phyloP scores from a whole-genome alignment of 805 yeast genomes.

The Barnettozyma sucrosica region DNA sequence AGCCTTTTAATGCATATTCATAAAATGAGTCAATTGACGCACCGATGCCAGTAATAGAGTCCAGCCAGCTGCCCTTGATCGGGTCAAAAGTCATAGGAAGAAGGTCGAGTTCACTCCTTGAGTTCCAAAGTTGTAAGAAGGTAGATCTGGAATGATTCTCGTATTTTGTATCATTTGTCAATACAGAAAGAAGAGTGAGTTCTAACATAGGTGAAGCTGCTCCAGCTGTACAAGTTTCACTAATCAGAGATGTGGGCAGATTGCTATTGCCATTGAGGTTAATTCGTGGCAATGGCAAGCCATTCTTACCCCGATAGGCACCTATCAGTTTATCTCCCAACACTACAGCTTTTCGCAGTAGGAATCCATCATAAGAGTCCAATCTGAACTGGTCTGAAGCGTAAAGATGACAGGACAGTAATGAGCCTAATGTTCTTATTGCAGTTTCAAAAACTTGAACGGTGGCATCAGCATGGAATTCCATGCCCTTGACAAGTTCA shows the following conservation, averaged over 20 bases:
- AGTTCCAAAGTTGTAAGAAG: conserved; percentile 64
- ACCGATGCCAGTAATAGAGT: conserved; percentile 71
- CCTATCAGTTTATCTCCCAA: conserved; percentile 66
- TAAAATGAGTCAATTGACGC: conserved; percentile 90
- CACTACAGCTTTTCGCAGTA: conserved; percentile 67
- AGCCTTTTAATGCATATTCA: conserved; percentile 78
- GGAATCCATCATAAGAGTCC: conserved; percentile 58
- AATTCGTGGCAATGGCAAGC: conserved; percentile 76
- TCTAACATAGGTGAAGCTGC: conserved; percentile 81
- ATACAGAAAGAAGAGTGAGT: conserved; percentile 63
- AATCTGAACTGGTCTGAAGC: conserved; percentile 37
- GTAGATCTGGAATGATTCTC: conserved; percentile 57
- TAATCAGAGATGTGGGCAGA: conserved; percentile 38
- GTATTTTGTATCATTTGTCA: conserved; percentile 71
- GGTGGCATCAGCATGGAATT: conserved; percentile 58
- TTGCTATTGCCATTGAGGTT: conserved; percentile 52
- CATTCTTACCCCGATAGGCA: conserved; percentile 59
- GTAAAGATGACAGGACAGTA: conserved; percentile 71
- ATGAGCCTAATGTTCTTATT: conserved; percentile 77
- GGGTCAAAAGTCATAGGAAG: conserved; percentile 78
- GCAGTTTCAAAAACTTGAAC: conserved; percentile 87
- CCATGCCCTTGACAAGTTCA: conserved; percentile 30
- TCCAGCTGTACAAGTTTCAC: conserved; percentile 83
- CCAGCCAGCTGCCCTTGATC: conserved; percentile 46
- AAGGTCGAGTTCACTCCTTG: conserved; percentile 54